Conservation (phyloP, 1,284 basidiomycete genomes). For the Moniliophthora roreri region DNA sequence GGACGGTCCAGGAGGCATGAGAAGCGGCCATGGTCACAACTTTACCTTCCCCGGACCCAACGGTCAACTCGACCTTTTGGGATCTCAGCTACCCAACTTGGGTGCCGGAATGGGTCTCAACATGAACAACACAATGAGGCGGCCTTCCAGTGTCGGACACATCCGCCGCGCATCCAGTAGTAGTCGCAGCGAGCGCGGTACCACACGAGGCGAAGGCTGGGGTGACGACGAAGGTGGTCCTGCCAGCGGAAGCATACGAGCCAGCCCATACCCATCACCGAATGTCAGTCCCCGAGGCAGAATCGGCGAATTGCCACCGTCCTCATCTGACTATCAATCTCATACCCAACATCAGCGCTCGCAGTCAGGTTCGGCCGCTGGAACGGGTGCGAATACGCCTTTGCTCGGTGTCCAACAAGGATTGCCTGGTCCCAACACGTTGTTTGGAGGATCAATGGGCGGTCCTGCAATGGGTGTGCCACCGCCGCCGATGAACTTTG, state of each 20-base stretch:
- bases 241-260: slow-evolving; percentile 29
- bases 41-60: slow-evolving; percentile 6
- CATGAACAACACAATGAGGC: not conserved
- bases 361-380: not conserved
- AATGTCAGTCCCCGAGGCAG: slow-evolving; percentile 28
- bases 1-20: not conserved
- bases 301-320: slow-evolving; percentile 15
- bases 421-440: too few species aligned
- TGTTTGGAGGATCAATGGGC: not conserved
- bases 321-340: not conserved
- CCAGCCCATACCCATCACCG: slow-evolving; percentile 43
- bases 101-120: slow-evolving; percentile 11
- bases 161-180: slow-evolving; percentile 5
- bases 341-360: not conserved
- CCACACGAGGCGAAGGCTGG: not conserved
- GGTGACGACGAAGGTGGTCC: not conserved
- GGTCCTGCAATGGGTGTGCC: slow-evolving; percentile 8
- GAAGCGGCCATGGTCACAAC: slow-evolving; percentile 5
- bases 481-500: too few species aligned
- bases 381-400: not conserved
- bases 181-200: slow-evolving; percentile 1
- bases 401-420: not conserved
- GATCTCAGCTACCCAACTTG: slow-evolving; percentile 14
- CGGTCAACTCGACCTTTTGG: slow-evolving; percentile 1
- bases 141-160: slow-evolving; percentile 1